Evolutionary conservation across 75 land plant genomes (phyloP), one percentile per base, ranked within the genome.

Genomic region (Cupressus sempervirens): DNA sequence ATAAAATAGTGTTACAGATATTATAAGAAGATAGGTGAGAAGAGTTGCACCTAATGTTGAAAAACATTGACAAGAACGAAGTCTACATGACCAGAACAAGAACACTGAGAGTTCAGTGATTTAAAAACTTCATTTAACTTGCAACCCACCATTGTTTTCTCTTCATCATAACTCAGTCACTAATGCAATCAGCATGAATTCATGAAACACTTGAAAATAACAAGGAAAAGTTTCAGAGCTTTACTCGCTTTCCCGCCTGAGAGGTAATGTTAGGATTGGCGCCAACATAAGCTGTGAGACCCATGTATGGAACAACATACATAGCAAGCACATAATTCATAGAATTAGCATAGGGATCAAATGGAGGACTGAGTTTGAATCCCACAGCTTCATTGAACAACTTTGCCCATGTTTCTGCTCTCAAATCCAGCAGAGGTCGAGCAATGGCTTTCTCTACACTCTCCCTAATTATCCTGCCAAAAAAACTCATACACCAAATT

Each of bases 301-400:
- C 93, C 81, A 90, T 43, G 80, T 92, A 92, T 73, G 93, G 93
- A 45, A 92, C 76, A 34, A 85, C 62, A 48, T 90, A 90, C 52
- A 85, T 82, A 26, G 92, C 88, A 23, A 92, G 9, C n/a, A 92
- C 73, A 83, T 83, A 92, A 38, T 91, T 90, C 70, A 92, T 0
- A 38, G 82, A 83, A 85, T 90, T 86, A 23, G 41, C 67, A 70
- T 92, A 92, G 16, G 92, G 92, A 84, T 92, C 85, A 50, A 92
- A 90, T 0, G 93, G 93, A 30, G 93, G 93, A 29, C 36, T 45
- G 8, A 92, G 81, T 1, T 23, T 30, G 34, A 83, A n/a, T 38
- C 90, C 93, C 14, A 92, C 35, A 16, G 92, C 93, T 34, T 65
- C 76, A 26, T 88, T 87, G 29, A 91, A 76, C 30, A 92, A 11